These are phyloP conservation scores for Strobilomyces echinocephalus DNA, from an alignment of 768 basidiomycete species.

Conservation along the genomic window DNA sequence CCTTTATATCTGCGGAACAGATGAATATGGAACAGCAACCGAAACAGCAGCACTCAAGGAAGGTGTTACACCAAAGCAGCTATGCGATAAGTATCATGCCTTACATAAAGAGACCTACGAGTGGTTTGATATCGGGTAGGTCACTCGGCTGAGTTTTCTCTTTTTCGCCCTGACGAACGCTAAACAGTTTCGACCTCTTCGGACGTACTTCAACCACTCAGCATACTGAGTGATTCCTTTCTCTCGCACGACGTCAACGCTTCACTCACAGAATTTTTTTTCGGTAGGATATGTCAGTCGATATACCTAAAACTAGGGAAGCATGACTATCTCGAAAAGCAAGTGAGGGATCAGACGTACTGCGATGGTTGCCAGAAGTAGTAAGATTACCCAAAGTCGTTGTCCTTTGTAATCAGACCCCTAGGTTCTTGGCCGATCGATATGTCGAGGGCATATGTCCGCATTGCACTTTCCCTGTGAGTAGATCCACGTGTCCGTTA, in stretches of 20 bases:
- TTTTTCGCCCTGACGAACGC: background rate
- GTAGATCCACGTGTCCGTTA: conserved; percentile 12
- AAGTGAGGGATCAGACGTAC: conserved; percentile 89
- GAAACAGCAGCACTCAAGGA: conserved; percentile 96
- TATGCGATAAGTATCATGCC: conserved; percentile 88
- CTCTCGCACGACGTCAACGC: background rate
- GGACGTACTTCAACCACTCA: conserved; percentile 88
- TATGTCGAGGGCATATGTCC: conserved; percentile 99
- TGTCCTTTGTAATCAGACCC: conserved; percentile 8
- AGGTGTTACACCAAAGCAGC: conserved; percentile 65
- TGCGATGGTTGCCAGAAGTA: conserved; percentile 85
- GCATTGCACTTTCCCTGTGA: conserved; percentile 79
- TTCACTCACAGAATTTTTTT: background rate
- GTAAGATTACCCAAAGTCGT: conserved; percentile 11
- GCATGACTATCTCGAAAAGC: conserved; percentile 71
- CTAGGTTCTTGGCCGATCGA: conserved; percentile 90
- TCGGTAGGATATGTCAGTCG: conserved; percentile 76
- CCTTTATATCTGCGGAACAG: conserved; percentile 94
- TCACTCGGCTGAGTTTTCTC: background rate
- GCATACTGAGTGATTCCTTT: conserved; percentile 72
- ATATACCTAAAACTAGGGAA: conserved; percentile 82
- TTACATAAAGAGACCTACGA: conserved; percentile 91
- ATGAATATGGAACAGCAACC: conserved; percentile 99
- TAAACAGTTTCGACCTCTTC: conserved; percentile 83
- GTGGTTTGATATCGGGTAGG: conserved; percentile 95